A percentile compares a stretch with the other conserved stretches of the same genome.
Evolutionary conservation across 495 filamentous ascomycete species (phyloP).

Genomic region (Penicillium desertorum): DNA sequence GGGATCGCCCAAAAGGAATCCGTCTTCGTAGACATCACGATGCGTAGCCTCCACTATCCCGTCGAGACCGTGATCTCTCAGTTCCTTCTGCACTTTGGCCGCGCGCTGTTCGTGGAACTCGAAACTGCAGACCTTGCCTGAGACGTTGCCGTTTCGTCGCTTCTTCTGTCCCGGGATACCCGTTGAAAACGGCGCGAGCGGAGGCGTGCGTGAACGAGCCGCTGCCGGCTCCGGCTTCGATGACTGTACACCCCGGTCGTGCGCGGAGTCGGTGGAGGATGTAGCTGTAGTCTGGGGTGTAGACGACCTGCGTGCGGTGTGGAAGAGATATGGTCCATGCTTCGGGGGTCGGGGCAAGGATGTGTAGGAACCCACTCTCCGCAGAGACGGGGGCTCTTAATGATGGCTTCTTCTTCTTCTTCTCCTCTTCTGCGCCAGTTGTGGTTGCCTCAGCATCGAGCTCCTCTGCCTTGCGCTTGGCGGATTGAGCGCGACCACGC

Average conservation of each 20-base stretch:
- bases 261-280: slow-evolving; percentile 84
- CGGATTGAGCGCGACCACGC: slow-evolving; percentile 54
- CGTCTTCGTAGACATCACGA: slow-evolving; percentile 86
- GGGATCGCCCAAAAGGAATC: slow-evolving; percentile 63
- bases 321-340: slow-evolving; percentile 87
- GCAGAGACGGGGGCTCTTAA: slow-evolving; percentile 56
- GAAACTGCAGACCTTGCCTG: slow-evolving; percentile 85
- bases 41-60: slow-evolving; percentile 77
- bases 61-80: slow-evolving; percentile 70
- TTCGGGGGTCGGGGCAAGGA: slow-evolving; percentile 90
- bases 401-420: slow-evolving; percentile 21
- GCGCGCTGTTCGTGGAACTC: slow-evolving; percentile 85
- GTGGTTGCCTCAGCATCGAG: slow-evolving; percentile 33
- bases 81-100: slow-evolving; percentile 68
- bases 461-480: slow-evolving; percentile 57
- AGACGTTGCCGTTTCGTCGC: slow-evolving; percentile 33
- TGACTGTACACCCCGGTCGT: slow-evolving; percentile 73
- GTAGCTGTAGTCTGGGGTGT: slow-evolving; percentile 96
- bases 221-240: slow-evolving; percentile 93
- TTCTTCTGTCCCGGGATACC: slow-evolving; percentile 54
- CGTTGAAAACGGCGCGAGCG: slow-evolving; percentile 82
- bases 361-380: slow-evolving; percentile 80
- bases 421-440: slow-evolving; percentile 28
- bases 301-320: slow-evolving; percentile 95
- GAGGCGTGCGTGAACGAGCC: slow-evolving; percentile 94